Evolutionary conservation across 805 yeast species (phyloP), one percentile per base, ranked within the genome.

Genomic region (Lipomyces lipofer): DNA sequence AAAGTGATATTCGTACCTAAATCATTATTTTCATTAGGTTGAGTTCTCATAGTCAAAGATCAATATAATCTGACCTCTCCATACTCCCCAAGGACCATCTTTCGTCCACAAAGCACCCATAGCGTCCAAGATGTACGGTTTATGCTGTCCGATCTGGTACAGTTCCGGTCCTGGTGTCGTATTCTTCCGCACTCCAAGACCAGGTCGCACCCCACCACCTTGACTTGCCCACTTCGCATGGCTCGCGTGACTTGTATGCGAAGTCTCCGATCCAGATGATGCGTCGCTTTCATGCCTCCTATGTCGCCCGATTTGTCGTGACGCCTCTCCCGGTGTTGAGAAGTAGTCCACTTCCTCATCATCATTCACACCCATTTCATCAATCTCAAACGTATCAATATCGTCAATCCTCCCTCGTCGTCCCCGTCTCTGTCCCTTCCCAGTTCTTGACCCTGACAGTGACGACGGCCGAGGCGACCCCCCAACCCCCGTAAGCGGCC

Each of bases 1-100:
- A 90, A 92, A 0, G 95, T 78, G 2, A 96, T 17, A 83, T 84
- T 24, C 86, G 63, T 50, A 21, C 96, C 70, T 77, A 82, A 17
- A 88, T 78, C 62, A n/a, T n/a, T n/a, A n/a, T 80, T 77, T 48
- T 79, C 78, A 50, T 84, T 73, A 12, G 82, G 79, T 73, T 79
- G 80, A 58, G 83, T n/a, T n/a, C n/a, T n/a, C n/a, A n/a, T n/a
- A n/a, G n/a, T 66, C 66, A 44, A 67, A 59, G 30, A 69, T 83
- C 66, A 43, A 24, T 67, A 42, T n/a, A 66, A 5, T 3, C 64
- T 12, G 15, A 45, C 96, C 71, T 77, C 83, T 22, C 89, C 78
- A 63, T 79, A 78, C 51, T 79, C 79, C 56, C 85, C 75, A 17
- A 81, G 80, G 75, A 79, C 81, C 62, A 83, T 81, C 75, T 81